Percentiles rank a stretch among this genome's conserved stretches.
These are phyloP conservation scores for Hansfordia pulvinata DNA, from an alignment of 2,329 filamentous ascomycete genomes.

Conservation along the genomic window DNA sequence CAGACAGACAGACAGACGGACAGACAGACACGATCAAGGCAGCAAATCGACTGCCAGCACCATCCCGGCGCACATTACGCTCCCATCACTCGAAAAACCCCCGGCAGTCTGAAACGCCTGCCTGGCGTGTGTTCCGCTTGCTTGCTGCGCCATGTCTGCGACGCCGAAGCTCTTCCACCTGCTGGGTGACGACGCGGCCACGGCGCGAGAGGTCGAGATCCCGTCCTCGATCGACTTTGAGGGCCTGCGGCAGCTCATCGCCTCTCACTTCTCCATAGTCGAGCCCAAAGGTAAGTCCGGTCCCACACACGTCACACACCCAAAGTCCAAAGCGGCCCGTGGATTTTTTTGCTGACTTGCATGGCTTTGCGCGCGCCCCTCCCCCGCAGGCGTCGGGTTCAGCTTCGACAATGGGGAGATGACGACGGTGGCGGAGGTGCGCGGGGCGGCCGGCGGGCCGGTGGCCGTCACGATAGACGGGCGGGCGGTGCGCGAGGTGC, in stretches of 20 bases:
- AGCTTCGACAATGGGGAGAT: constrained; percentile 16
- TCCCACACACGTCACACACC: background rate
- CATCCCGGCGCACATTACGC: too few species aligned
- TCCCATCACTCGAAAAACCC: too few species aligned
- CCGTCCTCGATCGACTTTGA: constrained; percentile 19
- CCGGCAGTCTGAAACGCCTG: too few species aligned
- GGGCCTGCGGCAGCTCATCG: constrained; percentile 23
- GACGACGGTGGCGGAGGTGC: constrained; percentile 19
- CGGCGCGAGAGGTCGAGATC: constrained; percentile 22
- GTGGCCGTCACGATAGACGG: constrained; percentile 34
- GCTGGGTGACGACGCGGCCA: constrained; percentile 23
- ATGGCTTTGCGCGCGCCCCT: too few species aligned
- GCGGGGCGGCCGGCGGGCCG: constrained; percentile 16
- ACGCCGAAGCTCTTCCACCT: constrained; percentile 30
- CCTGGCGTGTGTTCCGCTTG: too few species aligned
- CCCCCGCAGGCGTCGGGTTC: constrained; percentile 21
- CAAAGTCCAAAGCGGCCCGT: too few species aligned
- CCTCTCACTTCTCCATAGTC: constrained; percentile 28
- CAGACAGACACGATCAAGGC: too few species aligned
- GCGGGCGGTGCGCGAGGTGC: constrained; percentile 31
- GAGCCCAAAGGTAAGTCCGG: constrained; percentile 20
- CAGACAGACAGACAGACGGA: too few species aligned
- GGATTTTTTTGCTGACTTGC: too few species aligned
- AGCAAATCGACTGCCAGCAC: too few species aligned
- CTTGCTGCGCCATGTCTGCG: constrained; percentile 4